These are phyloP conservation scores for Penicillium antarcticum DNA, from an alignment of 495 filamentous ascomycete genomes.

Conservation along the genomic window DNA sequence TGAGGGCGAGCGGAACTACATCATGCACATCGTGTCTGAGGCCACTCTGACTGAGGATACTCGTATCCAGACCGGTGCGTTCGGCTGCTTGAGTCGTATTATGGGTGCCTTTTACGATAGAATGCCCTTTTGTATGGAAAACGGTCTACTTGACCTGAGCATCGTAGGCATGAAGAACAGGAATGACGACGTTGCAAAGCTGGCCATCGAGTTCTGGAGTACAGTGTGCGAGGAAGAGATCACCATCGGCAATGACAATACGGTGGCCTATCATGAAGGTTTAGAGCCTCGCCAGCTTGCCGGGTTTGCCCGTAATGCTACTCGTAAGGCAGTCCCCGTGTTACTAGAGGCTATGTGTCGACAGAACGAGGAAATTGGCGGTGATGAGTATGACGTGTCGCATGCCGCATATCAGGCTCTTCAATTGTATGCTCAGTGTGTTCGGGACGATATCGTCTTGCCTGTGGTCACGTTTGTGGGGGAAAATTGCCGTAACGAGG, in stretches of 20 bases:
- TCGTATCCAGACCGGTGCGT: conserved; percentile 90
- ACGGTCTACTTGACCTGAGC: conserved; percentile 96
- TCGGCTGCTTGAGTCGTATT: conserved; percentile 95
- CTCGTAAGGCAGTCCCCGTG: conserved; percentile 87
- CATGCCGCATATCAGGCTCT: conserved; percentile 95
- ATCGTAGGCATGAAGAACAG: conserved; percentile 97
- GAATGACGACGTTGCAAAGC: conserved; percentile 96
- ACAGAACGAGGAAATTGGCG: conserved; percentile 93
- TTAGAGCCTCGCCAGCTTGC: conserved; percentile 80
- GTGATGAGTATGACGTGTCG: conserved; percentile 95
- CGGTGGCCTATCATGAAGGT: conserved; percentile 65
- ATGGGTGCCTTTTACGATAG: conserved; percentile 98
- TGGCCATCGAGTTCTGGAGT: conserved; percentile 99
- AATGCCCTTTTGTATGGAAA: conserved; percentile 99
- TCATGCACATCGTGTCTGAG: conserved; percentile 99
- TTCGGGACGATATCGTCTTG: conserved; percentile 72
- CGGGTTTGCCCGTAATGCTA: conserved; percentile 87
- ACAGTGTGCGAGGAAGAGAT: conserved; percentile 99
- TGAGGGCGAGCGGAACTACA: conserved; percentile 98
- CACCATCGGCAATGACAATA: conserved; percentile 94
- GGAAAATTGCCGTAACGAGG: conserved; percentile 78
- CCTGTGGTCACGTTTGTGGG: conserved; percentile 89
- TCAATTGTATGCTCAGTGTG: conserved; percentile 90
- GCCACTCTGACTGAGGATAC: conserved; percentile 88
- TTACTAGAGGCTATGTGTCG: conserved; percentile 84